Conservation (phyloP, 106 monocot species). For the Iris macrosiphon region DNA sequence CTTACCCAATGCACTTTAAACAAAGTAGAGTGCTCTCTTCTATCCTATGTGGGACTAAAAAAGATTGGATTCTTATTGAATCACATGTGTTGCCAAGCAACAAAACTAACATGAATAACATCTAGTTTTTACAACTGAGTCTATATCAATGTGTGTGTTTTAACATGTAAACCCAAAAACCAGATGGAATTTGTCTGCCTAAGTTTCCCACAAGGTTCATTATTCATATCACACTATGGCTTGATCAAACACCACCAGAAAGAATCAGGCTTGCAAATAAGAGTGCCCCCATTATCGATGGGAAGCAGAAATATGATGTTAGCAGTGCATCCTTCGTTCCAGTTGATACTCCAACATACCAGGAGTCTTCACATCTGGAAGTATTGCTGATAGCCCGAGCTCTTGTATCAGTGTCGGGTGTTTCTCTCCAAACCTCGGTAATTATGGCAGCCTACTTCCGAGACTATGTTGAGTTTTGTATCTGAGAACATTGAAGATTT, state of each 20-base stretch:
- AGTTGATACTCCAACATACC: not conserved
- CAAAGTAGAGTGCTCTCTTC: no score
- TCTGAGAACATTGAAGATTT: slow-evolving; percentile 3
- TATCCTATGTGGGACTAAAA: no score
- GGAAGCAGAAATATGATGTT: not conserved
- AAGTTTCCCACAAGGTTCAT: not conserved
- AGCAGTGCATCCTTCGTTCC: slow-evolving; percentile 1
- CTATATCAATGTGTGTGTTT: no score
- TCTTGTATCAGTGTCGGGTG: not conserved
- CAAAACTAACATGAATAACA: no score
- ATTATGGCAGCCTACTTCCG: slow-evolving; percentile 12
- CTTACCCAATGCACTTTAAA: no score
- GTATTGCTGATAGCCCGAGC: slow-evolving; percentile 3
- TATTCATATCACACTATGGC: not conserved
- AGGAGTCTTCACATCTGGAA: slow-evolving; percentile 3
- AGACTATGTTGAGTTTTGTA: slow-evolving; percentile 6
- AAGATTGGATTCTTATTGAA: no score
- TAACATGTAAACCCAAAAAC: no score
- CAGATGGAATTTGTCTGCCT: no score
- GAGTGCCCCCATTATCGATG: not conserved
- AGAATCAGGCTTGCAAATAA: not conserved
- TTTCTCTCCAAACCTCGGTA: slow-evolving; percentile 6
- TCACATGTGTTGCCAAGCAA: no score
- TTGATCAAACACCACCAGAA: not conserved
- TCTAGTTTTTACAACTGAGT: no score